These are phyloP conservation scores for Dichotomopilus funicola DNA, from an alignment of 2,329 filamentous ascomycete genomes.

Conservation along the genomic window DNA sequence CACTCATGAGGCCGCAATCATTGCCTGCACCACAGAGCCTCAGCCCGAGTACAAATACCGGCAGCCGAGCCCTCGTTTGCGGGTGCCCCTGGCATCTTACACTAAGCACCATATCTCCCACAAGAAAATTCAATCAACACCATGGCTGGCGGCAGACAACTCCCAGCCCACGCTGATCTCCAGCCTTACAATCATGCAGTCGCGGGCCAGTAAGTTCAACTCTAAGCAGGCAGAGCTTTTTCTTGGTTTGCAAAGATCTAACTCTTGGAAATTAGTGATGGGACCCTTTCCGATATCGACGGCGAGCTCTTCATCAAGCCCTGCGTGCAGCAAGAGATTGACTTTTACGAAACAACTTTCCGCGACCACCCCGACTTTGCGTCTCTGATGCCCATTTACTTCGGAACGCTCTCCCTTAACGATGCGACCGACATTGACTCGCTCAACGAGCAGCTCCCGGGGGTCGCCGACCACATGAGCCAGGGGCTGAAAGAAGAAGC, in stretches of 20 bases:
- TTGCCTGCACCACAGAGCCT: no score
- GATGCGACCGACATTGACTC: conserved; percentile 42
- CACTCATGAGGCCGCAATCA: no score
- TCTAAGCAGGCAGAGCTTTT: neutral
- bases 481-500: conserved; percentile 35
- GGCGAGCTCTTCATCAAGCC: conserved; percentile 92
- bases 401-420: conserved; percentile 71
- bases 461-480: conserved; percentile 39
- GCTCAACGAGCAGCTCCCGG: conserved; percentile 45
- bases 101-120: no score
- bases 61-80: no score
- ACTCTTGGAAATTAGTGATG: conserved; percentile 55
- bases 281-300: conserved; percentile 75
- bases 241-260: conserved; percentile 18
- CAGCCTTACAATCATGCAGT: conserved; percentile 68
- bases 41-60: no score
- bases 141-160: conserved; percentile 28
- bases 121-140: neutral
- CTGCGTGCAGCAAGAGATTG: conserved; percentile 76
- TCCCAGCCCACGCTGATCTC: conserved; percentile 55
- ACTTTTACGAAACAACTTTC: conserved; percentile 75
- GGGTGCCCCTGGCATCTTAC: no score
- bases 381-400: conserved; percentile 75
- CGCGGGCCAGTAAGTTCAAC: conserved; percentile 68
- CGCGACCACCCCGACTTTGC: conserved; percentile 65